Percentiles rank a stretch among this genome's conserved stretches.
Evolutionary conservation across 306 rosid genomes (phyloP).

Genomic region (Benincasa hispida): DNA sequence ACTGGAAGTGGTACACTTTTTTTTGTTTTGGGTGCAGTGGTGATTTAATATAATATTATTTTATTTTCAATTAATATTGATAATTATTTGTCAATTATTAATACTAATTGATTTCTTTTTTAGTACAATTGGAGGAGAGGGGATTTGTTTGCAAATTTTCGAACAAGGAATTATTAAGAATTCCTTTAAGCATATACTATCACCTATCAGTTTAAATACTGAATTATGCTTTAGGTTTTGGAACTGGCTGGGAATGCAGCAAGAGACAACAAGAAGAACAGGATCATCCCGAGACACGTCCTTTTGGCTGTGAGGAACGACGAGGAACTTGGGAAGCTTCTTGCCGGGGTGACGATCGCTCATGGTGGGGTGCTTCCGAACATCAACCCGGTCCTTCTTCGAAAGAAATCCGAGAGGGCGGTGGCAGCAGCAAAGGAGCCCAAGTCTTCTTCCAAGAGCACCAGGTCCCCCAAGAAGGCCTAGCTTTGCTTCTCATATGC

Average conservation of each 20-base stretch:
- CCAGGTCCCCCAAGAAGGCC: conserved; percentile 24
- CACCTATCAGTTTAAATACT: not conserved
- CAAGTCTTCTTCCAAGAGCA: conserved; percentile 24
- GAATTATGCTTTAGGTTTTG: conserved; percentile 22
- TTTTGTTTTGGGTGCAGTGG: not conserved
- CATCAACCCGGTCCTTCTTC: conserved; percentile 32
- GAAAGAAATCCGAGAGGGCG: conserved; percentile 17
- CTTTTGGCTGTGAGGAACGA: conserved; percentile 38
- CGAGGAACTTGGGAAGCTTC: conserved; percentile 40
- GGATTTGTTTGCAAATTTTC: too few species aligned
- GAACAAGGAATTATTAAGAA: too few species aligned
- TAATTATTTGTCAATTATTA: too few species aligned
- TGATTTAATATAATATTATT: not conserved
- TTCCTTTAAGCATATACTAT: too few species aligned
- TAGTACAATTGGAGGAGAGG: too few species aligned
- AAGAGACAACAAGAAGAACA: conserved; percentile 33
- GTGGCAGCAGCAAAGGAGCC: conserved; percentile 14
- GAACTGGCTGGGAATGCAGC: conserved; percentile 51
- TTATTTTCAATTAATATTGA: too few species aligned
- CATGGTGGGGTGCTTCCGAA: conserved; percentile 36
- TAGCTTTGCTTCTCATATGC: not conserved
- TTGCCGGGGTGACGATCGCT: conserved; percentile 36
- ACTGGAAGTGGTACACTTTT: too few species aligned
- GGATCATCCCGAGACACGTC: conserved; percentile 35
- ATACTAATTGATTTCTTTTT: too few species aligned